These are phyloP conservation scores for Coemansia sp. DNA, from an alignment of 192 early-diverging fungal genomes.

Conservation along the genomic window DNA sequence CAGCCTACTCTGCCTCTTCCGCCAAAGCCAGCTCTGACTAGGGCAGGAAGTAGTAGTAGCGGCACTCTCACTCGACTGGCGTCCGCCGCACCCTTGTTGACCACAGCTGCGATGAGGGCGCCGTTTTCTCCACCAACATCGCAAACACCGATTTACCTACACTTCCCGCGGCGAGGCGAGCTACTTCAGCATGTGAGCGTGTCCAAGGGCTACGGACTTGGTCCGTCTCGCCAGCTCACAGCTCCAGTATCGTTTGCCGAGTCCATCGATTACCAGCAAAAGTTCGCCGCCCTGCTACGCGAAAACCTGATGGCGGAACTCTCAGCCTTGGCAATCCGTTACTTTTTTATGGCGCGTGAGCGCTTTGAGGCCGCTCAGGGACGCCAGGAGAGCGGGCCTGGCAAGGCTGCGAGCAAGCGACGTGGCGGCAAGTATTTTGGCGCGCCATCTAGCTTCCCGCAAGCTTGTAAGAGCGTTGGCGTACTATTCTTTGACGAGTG, in stretches of 20 bases:
- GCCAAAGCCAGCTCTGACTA: conserved; percentile 6
- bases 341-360: conserved; percentile 50
- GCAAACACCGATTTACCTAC: conserved; percentile 23
- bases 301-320: conserved; percentile 47
- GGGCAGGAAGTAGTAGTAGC: background rate
- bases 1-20: background rate
- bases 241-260: conserved; percentile 26
- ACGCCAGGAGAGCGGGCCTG: background rate
- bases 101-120: background rate
- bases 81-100: background rate
- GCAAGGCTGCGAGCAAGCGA: background rate
- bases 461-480: conserved; percentile 37
- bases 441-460: conserved; percentile 9
- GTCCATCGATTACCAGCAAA: conserved; percentile 20
- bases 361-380: conserved; percentile 11
- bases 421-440: conserved; percentile 1
- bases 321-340: conserved; percentile 39
- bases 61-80: background rate
- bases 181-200: conserved; percentile 47
- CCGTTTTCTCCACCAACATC: conserved; percentile 31
- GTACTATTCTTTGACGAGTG: conserved; percentile 36
- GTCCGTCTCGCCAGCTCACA: conserved; percentile 30
- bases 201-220: conserved; percentile 43
- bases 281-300: conserved; percentile 27
- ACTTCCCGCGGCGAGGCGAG: conserved; percentile 49